Percentiles rank a stretch among this genome's conserved stretches.
These are phyloP conservation scores for Oryza punctata DNA, from an alignment of 176 grass and related monocot species.

Conservation along the genomic window DNA sequence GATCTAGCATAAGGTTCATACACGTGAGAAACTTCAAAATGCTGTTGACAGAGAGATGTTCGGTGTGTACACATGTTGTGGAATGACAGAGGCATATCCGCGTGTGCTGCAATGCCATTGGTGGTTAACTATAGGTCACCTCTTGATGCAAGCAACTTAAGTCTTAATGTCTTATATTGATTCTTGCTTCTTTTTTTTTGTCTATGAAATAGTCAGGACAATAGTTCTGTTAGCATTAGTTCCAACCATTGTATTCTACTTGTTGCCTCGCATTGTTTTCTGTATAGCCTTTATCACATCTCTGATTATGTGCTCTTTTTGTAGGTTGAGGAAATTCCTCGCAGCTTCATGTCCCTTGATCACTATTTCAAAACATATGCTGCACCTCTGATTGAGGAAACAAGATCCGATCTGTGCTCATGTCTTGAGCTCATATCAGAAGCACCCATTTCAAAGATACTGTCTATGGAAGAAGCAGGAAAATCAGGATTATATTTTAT, in stretches of 20 bases:
- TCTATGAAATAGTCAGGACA: background rate
- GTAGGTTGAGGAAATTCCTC: conserved; percentile 62
- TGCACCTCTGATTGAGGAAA: conserved; percentile 72
- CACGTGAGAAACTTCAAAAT: background rate
- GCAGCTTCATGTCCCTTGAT: conserved; percentile 40
- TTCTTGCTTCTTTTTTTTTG: background rate
- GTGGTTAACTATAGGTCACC: background rate
- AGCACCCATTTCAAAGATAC: conserved; percentile 58
- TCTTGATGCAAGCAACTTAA: background rate
- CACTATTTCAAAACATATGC: conserved; percentile 56
- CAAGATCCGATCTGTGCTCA: conserved; percentile 55
- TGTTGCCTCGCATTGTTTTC: background rate
- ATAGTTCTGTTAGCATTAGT: background rate
- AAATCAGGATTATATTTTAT: conserved; percentile 42
- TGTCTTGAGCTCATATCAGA: conserved; percentile 55
- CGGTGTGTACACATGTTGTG: background rate
- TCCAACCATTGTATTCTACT: background rate
- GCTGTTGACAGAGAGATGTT: background rate
- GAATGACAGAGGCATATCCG: background rate
- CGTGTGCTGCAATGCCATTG: background rate
- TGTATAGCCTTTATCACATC: background rate
- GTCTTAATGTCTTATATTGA: background rate
- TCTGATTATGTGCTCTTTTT: background rate
- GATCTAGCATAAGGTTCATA: background rate
- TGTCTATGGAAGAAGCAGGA: conserved; percentile 42